A percentile compares a stretch with the other conserved stretches of the same genome.
Evolutionary conservation across 371 early-diverging fungal species (phyloP).

Genomic region (Saksenaea vasiformis): DNA sequence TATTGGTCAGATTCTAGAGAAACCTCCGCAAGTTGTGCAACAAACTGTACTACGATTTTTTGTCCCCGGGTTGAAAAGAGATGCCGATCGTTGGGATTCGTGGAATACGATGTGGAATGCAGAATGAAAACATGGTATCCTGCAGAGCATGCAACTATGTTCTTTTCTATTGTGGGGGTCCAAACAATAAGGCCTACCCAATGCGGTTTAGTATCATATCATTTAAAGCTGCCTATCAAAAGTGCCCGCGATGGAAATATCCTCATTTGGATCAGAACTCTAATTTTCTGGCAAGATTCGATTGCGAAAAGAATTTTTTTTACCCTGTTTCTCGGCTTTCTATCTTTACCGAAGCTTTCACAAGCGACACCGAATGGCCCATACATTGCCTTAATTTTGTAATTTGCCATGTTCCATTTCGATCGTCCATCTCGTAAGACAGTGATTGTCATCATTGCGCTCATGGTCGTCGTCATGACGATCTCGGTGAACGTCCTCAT

Average conservation of each 20-base stretch:
- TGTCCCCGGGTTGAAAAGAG: too few species aligned
- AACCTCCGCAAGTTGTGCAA: too few species aligned
- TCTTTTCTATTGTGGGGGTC: too few species aligned
- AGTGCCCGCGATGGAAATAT: neutral
- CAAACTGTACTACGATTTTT: too few species aligned
- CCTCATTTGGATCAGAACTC: slow-evolving; percentile 3
- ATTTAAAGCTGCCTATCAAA: neutral
- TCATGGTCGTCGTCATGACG: neutral
- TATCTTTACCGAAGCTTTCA: neutral
- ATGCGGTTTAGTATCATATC: neutral
- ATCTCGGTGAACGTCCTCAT: neutral
- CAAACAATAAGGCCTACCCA: neutral
- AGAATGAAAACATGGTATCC: too few species aligned
- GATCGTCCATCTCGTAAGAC: slow-evolving; percentile 1
- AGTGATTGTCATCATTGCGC: neutral
- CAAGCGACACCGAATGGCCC: neutral
- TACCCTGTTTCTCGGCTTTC: slow-evolving; percentile 3
- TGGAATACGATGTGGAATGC: too few species aligned
- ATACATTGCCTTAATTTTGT: neutral
- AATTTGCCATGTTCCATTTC: neutral
- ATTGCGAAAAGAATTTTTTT: neutral
- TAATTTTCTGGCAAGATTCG: neutral
- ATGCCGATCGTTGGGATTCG: too few species aligned
- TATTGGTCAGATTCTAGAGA: too few species aligned
- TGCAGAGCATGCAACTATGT: too few species aligned